Evolutionary conservation across 2,329 filamentous ascomycete species (phyloP).

Genomic region (Ophiostoma ulmi): DNA sequence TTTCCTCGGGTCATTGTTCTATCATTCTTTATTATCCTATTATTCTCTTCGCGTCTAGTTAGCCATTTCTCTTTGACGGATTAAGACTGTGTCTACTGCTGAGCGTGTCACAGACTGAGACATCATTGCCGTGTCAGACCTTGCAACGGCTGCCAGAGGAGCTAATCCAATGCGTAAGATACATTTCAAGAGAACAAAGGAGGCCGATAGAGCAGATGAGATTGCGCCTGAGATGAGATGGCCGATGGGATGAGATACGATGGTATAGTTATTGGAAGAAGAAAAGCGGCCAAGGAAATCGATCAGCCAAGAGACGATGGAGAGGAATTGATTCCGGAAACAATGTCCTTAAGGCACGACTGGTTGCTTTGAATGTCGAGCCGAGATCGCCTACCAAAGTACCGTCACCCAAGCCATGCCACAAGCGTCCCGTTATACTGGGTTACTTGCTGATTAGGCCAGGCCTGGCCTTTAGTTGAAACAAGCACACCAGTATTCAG

Average conservation of each 20-base stretch:
- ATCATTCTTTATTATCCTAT: background rate
- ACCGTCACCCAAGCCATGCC: background rate
- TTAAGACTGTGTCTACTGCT: background rate
- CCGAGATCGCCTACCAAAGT: background rate
- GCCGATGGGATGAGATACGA: background rate
- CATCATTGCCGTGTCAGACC: background rate
- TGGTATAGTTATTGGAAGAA: background rate
- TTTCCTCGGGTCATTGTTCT: background rate
- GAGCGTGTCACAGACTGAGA: conserved; percentile 1
- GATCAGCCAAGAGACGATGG: background rate
- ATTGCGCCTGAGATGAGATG: background rate
- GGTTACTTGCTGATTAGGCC: background rate
- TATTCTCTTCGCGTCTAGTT: background rate
- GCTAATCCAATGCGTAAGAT: background rate
- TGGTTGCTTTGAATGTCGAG: background rate
- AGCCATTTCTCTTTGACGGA: background rate
- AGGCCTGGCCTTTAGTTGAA: background rate
- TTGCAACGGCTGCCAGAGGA: conserved; percentile 2
- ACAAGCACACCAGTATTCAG: too few species aligned
- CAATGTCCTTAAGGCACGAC: background rate
- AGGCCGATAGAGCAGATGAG: background rate
- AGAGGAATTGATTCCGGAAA: background rate
- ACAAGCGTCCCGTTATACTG: background rate
- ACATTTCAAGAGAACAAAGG: background rate
- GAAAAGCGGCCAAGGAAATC: background rate